Conservation (phyloP, 805 yeast genomes). For the Ogataea naganishii region DNA sequence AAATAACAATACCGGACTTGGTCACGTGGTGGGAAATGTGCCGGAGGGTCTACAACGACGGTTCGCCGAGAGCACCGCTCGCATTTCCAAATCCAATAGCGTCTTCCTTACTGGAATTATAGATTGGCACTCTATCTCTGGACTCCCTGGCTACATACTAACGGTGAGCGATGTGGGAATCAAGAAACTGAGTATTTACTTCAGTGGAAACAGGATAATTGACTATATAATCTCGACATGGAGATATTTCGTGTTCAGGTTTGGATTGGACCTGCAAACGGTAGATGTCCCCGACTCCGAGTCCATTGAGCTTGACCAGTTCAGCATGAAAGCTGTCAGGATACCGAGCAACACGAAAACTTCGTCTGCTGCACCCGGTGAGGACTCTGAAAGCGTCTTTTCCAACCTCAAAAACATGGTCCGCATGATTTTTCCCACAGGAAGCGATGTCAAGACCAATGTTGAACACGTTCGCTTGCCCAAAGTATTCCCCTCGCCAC, state of each 20-base stretch:
- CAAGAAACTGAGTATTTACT: slow-evolving; percentile 43
- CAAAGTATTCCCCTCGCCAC: slow-evolving; percentile 13
- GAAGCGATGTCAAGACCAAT: slow-evolving; percentile 6
- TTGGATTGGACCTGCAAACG: slow-evolving; percentile 45
- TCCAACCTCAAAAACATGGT: slow-evolving; percentile 10
- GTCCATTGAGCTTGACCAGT: slow-evolving; percentile 6
- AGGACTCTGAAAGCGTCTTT: slow-evolving; percentile 2
- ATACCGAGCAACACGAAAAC: slow-evolving; percentile 4
- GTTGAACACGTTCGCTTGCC: slow-evolving; percentile 13
- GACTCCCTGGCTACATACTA: slow-evolving; percentile 81
- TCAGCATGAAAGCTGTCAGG: slow-evolving; percentile 13
- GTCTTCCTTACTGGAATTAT: slow-evolving; percentile 75
- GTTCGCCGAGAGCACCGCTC: slow-evolving; percentile 50
- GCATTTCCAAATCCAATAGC: slow-evolving; percentile 48
- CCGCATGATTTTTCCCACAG: slow-evolving; percentile 17
- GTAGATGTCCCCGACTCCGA: slow-evolving; percentile 7
- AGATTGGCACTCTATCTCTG: slow-evolving; percentile 77
- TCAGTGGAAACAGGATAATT: slow-evolving; percentile 35
- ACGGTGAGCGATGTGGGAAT: slow-evolving; percentile 76
- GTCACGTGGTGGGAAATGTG: slow-evolving; percentile 67
- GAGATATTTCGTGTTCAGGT: slow-evolving; percentile 80
- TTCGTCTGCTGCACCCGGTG: neutral
- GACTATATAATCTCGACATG: slow-evolving; percentile 66
- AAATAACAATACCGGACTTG: slow-evolving; percentile 39
- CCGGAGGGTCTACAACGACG: slow-evolving; percentile 85